These are phyloP conservation scores for Stachybotrys elegans DNA, from an alignment of 2,329 filamentous ascomycete genomes.

Conservation along the genomic window DNA sequence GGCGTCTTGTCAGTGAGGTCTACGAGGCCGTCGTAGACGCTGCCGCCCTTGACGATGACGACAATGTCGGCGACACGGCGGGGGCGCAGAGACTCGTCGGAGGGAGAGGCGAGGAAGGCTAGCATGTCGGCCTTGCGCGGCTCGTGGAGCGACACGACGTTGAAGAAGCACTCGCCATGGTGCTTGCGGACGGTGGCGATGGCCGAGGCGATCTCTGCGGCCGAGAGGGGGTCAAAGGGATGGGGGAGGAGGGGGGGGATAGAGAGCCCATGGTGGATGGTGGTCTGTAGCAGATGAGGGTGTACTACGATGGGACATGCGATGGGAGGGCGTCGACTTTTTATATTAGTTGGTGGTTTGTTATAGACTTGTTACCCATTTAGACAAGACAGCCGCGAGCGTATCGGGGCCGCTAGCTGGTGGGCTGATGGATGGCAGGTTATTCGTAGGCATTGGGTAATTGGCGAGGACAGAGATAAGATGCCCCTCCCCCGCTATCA, in stretches of 20 bases:
- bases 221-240: conserved; percentile 22
- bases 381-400: neutral
- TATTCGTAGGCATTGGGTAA: too few species aligned
- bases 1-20: conserved; percentile 58
- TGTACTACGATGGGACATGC: neutral
- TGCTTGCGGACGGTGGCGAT: conserved; percentile 65
- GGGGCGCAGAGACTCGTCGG: conserved; percentile 55
- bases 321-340: neutral
- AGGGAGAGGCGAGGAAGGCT: conserved; percentile 66
- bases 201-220: conserved; percentile 66
- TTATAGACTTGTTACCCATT: neutral
- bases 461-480: too few species aligned
- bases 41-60: conserved; percentile 71
- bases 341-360: neutral
- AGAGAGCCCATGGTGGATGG: neutral
- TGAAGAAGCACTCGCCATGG: conserved; percentile 72
- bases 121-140: conserved; percentile 82
- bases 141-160: conserved; percentile 80
- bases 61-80: conserved; percentile 75
- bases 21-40: conserved; percentile 78
- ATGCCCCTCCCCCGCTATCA: too few species aligned
- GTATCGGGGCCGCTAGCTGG: neutral
- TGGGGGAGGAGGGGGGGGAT: conserved; percentile 12
- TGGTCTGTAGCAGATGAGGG: neutral
- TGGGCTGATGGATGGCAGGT: neutral